phyloP scores from a whole-genome alignment of 1,284 basidiomycete species.

The Rhodofomes roseus region DNA sequence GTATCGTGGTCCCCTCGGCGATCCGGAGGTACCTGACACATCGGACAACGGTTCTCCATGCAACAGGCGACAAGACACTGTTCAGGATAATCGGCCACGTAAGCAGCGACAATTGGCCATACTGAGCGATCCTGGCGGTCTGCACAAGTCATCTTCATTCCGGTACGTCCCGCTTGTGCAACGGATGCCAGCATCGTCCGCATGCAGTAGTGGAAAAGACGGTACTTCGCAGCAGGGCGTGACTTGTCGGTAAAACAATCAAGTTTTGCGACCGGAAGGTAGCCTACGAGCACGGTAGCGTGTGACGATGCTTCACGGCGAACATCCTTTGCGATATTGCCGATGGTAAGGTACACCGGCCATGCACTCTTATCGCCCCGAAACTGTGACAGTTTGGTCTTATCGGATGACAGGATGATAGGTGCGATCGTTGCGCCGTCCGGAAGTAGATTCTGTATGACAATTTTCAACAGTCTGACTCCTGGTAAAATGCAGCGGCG shows the following conservation, averaged over 20 bases:
- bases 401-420: constrained; percentile 38
- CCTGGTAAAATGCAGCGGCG: no score
- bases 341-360: constrained; percentile 35
- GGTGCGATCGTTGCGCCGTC: constrained; percentile 35
- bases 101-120: constrained; percentile 17
- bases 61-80: constrained; percentile 15
- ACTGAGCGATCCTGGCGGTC: constrained; percentile 11
- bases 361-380: constrained; percentile 32
- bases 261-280: constrained; percentile 36
- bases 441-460: not conserved
- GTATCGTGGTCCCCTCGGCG: not conserved
- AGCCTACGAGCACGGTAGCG: constrained; percentile 27
- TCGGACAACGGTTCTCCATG: constrained; percentile 1
- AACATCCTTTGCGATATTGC: constrained; percentile 31
- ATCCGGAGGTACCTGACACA: not conserved
- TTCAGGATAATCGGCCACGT: constrained; percentile 22
- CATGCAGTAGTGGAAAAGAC: constrained; percentile 22
- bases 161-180: constrained; percentile 6
- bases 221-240: constrained; percentile 13
- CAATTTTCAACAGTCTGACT: no score
- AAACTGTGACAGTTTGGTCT: constrained; percentile 33
- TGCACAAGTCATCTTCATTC: constrained; percentile 12
- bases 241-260: constrained; percentile 24
- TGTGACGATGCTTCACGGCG: constrained; percentile 23
- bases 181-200: constrained; percentile 12